A percentile compares a stretch with the other conserved stretches of the same genome.
Conservation (phyloP, 805 yeast species). For the Candida incommunis region DNA sequence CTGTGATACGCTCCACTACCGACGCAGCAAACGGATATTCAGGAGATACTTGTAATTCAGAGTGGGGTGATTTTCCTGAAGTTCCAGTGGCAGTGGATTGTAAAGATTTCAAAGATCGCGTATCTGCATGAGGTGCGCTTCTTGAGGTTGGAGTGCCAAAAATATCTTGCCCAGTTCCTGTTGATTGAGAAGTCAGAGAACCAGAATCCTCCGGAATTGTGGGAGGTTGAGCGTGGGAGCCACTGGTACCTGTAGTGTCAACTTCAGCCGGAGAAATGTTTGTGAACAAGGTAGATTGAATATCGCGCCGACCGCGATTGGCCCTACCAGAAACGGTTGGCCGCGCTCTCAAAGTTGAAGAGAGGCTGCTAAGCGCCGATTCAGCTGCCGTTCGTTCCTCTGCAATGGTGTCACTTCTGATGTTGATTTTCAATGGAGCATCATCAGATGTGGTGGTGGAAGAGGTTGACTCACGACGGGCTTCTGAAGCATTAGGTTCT, state of each 20-base stretch:
- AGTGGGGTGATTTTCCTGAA: slow-evolving; percentile 6
- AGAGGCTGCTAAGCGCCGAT: slow-evolving; percentile 18
- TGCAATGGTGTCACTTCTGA: slow-evolving; percentile 13
- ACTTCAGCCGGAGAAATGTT: slow-evolving; percentile 13
- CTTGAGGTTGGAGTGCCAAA: neutral
- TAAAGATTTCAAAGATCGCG: slow-evolving; percentile 13
- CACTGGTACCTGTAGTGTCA: slow-evolving; percentile 6
- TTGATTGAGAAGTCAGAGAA: neutral
- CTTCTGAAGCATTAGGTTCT: neutral
- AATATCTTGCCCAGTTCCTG: neutral
- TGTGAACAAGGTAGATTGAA: slow-evolving; percentile 18
- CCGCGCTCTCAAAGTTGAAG: slow-evolving; percentile 18
- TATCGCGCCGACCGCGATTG: slow-evolving; percentile 17
- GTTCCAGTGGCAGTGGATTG: slow-evolving; percentile 9
- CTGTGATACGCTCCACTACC: slow-evolving; percentile 74
- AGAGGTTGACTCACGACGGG: slow-evolving; percentile 1
- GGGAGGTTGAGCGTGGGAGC: no score
- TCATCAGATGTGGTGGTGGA: slow-evolving; percentile 4
- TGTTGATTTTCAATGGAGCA: slow-evolving; percentile 12
- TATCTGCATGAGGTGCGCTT: slow-evolving; percentile 7
- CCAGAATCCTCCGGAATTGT: neutral
- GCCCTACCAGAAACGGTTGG: slow-evolving; percentile 17
- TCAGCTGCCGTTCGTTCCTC: slow-evolving; percentile 15
- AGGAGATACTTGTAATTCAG: slow-evolving; percentile 19
- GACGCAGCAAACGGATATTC: slow-evolving; percentile 43